A percentile compares a stretch with the other conserved stretches of the same genome.
phyloP scores from a whole-genome alignment of 179 eudicot species.

The Beta lomatogona region DNA sequence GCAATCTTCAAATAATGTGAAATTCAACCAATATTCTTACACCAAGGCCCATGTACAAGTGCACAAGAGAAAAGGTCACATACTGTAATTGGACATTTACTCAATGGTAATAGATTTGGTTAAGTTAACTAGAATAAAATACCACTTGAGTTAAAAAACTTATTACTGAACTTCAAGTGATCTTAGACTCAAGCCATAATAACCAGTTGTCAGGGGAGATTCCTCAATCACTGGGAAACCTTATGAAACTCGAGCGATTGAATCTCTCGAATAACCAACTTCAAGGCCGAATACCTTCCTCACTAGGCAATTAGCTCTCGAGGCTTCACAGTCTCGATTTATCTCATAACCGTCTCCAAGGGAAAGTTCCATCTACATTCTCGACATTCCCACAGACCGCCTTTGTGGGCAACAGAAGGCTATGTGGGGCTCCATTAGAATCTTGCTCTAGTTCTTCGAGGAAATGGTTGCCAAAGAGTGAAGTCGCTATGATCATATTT shows the following conservation, averaged over 20 bases:
- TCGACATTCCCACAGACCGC: conserved; percentile 63
- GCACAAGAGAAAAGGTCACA: too few relatives aligned
- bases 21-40: too few relatives aligned
- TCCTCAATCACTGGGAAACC: conserved; percentile 67
- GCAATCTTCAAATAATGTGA: too few relatives aligned
- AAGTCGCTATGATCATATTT: conserved; percentile 62
- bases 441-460: conserved; percentile 42
- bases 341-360: conserved; percentile 67
- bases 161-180: conserved; percentile 74
- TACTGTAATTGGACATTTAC: too few relatives aligned
- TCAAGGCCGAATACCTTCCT: conserved; percentile 56
- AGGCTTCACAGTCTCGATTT: conserved; percentile 72
- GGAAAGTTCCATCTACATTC: conserved; percentile 61
- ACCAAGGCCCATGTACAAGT: too few relatives aligned
- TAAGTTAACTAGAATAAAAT: conserved; percentile 37
- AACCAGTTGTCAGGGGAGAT: conserved; percentile 68
- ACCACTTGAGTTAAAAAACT: conserved; percentile 64
- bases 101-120: too few relatives aligned
- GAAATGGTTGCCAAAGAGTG: conserved; percentile 49
- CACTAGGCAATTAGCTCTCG: conserved; percentile 71
- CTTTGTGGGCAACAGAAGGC: conserved; percentile 51
- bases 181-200: conserved; percentile 68
- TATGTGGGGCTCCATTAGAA: conserved; percentile 72
- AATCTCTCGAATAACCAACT: conserved; percentile 73
- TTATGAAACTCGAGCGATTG: conserved; percentile 72